Evolutionary conservation across 331 rosid genomes (phyloP), one percentile per base, ranked within the genome.

Genomic region (Quercus lobata): DNA sequence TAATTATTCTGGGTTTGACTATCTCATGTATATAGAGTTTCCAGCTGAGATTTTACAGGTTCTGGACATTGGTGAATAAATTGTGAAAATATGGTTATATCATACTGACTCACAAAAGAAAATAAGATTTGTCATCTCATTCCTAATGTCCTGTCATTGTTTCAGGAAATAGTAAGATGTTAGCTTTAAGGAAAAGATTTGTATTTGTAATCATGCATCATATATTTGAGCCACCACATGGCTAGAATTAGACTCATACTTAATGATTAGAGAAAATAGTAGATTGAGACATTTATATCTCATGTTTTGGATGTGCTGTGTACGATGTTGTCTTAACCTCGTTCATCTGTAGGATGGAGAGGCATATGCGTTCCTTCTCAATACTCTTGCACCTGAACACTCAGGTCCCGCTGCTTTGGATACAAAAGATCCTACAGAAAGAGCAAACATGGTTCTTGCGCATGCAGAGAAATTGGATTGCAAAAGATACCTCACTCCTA

Each of bases 301-400:
- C 69, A 21, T 57, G 60, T 68, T 72, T 56, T 21, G 8, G 52
- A 55, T 72, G 19, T 54, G 27, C 19, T 71, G 71, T 41, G n/a
- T 76, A 6, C 71, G 79, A 78, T 60, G 57, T 74, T 72, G 37
- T 78, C 18, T 58, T 75, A 63, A 55, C 17, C 0, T 49, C 15
- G 15, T 74, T 75, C 74, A 73, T 93, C 74, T 84, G 79, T 88
- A 96, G 99, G 99, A 96, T 80, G 98, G 98, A 63, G 93, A 88
- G 81, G 99, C 99, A 77, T 96, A 96, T 92, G 93, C 97, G 25
- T 88, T 85, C 87, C 91, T 96, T 92, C 97, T 96, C 72, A 93
- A 85, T 80, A 89, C 93, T 79, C 97, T 96, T 83, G 99, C 99
- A 79, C 99, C 98, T 1, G 99, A 96, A 82, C 87, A 77, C 79